Evolutionary conservation across 805 yeast genomes (phyloP), one percentile per base, ranked within the genome.

Genomic region (Schwanniomyces yamadae): DNA sequence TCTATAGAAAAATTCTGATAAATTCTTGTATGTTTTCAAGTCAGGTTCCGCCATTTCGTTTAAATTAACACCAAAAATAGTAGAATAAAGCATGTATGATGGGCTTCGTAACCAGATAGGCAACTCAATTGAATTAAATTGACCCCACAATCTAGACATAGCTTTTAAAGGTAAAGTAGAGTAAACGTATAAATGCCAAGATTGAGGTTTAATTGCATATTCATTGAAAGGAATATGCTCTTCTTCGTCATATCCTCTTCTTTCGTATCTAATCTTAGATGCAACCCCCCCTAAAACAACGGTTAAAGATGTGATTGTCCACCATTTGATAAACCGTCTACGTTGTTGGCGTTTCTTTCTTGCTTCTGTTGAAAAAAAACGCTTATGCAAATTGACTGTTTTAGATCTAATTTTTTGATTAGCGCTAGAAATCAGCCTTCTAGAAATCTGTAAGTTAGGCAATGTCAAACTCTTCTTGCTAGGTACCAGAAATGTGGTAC

Each of bases 141-240:
- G 80, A 21, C 99, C 99, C 99, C 99, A 93, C 29, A 91, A 63
- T 42, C 99, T 76, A 1, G 97, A 89, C 22, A 89, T 70, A 1
- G 96, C 85, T 55, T 90, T 88, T 55, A 93, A 73, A 1, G 99
- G 99, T 31, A 93, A 69, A 2, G 96, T 82, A 3, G 89, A 79
- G 61, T 93, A 93, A 20, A 93, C 83, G 53, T 87, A 90, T 38
- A 91, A 76, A 27, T 84, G 81, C 97, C 97, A 90, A 6, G 95
- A 83, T 45, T 79, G 82, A 6, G 89, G 90, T 47, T 73, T 73
- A 37, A 75, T 70, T 30, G 60, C 61, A 50, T 67, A 66, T 38
- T 66, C 63, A 45, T 63, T 58, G 38, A 49, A 50, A 2, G 54
- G 55, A 26, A 48, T 48, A 15, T 36, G 37, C 3, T 55, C 61